Evolutionary conservation across 441 rosid species (phyloP).

Genomic region (Erodium trifolium): DNA sequence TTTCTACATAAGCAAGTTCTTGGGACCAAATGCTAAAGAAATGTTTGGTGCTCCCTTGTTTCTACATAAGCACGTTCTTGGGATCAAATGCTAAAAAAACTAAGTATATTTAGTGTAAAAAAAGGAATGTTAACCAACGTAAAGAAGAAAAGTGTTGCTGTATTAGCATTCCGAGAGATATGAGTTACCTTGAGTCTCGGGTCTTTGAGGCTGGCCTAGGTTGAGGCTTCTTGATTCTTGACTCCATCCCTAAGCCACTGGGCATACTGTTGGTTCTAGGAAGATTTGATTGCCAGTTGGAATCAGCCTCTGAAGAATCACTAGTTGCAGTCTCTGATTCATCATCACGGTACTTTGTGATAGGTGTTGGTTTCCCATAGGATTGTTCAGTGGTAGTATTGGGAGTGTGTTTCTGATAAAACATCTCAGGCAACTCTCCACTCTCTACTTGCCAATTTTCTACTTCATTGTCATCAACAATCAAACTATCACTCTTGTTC

Average conservation of each 20-base stretch:
- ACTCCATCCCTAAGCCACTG: constrained; percentile 18
- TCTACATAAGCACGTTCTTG: too few relatives aligned
- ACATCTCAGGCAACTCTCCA: constrained; percentile 29
- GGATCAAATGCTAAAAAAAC: too few relatives aligned
- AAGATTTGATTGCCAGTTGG: constrained; percentile 35
- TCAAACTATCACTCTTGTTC: constrained; percentile 30
- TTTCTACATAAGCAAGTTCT: too few relatives aligned
- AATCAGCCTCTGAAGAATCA: constrained; percentile 51
- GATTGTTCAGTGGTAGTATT: constrained; percentile 28
- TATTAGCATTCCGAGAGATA: too few relatives aligned
- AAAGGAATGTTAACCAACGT: neutral
- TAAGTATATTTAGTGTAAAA: too few relatives aligned
- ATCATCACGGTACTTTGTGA: constrained; percentile 38
- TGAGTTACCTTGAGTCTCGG: constrained; percentile 44
- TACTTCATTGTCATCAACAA: constrained; percentile 25
- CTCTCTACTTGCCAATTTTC: constrained; percentile 32
- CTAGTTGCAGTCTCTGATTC: constrained; percentile 38
- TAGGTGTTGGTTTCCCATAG: constrained; percentile 19
- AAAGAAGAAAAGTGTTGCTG: neutral
- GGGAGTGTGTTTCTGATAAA: constrained; percentile 24
- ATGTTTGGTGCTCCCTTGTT: too few relatives aligned
- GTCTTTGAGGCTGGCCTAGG: constrained; percentile 31
- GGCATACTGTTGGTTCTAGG: constrained; percentile 40
- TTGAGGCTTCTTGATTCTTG: constrained; percentile 49
- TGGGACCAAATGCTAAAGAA: too few relatives aligned